Evolutionary conservation across 352 stramenopile genomes (phyloP).

Genomic region (Blastocystis sp.): DNA sequence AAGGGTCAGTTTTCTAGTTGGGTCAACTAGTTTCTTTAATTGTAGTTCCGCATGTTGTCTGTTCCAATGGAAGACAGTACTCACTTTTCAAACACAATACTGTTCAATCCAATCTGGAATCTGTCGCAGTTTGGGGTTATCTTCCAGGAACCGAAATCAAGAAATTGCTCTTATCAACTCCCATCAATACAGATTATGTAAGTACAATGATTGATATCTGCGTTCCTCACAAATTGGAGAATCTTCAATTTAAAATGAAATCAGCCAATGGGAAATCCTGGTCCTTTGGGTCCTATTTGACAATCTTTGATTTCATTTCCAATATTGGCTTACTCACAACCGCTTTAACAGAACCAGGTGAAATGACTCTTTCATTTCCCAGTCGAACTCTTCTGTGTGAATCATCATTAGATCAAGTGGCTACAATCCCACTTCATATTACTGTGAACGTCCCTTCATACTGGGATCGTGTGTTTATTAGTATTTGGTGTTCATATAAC

Average conservation of each 20-base stretch:
- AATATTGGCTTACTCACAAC: not conserved
- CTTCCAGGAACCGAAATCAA: not conserved
- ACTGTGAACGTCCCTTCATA: not conserved
- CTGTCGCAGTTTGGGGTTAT: conserved; percentile 8
- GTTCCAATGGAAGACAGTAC: conserved; percentile 39
- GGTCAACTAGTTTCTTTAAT: not conserved
- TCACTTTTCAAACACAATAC: conserved; percentile 50
- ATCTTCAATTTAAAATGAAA: conserved; percentile 6
- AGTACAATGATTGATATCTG: conserved; percentile 56
- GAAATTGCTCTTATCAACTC: conserved; percentile 16
- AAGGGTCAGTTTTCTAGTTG: conserved; percentile 27
- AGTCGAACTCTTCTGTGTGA: not conserved
- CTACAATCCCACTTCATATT: not conserved
- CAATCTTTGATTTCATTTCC: conserved; percentile 9
- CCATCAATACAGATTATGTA: not conserved
- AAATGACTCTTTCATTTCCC: conserved; percentile 19
- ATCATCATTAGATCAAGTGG: not conserved
- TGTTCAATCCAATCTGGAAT: not conserved
- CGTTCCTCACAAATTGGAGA: not conserved
- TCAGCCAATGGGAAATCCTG: not conserved
- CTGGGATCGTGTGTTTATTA: conserved; percentile 19
- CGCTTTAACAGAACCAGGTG: not conserved
- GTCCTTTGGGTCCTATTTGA: conserved; percentile 6
- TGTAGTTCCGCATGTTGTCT: conserved; percentile 46
- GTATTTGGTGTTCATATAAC: conserved; percentile 2